These are phyloP conservation scores for Kodamaea fukazawae DNA, from an alignment of 805 yeast species.

Conservation along the genomic window DNA sequence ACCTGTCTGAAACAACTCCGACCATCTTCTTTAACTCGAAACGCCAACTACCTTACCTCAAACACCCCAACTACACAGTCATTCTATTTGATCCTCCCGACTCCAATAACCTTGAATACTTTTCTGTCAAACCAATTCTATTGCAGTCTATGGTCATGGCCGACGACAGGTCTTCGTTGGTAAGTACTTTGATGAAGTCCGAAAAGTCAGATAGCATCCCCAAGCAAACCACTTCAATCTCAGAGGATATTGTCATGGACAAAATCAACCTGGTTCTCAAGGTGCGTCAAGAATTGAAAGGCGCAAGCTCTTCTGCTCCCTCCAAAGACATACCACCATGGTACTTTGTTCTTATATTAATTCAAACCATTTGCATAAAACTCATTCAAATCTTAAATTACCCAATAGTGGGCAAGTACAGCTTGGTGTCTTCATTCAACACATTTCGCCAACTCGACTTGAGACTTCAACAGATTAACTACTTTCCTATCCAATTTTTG, in stretches of 20 bases:
- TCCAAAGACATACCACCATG: background rate
- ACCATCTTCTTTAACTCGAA: no score
- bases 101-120: conserved; percentile 69
- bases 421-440: conserved; percentile 48
- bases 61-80: conserved; percentile 12
- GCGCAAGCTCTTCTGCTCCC: background rate
- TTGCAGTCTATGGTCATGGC: conserved; percentile 47
- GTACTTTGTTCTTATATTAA: conserved; percentile 8
- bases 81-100: conserved; percentile 70
- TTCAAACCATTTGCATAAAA: conserved; percentile 18
- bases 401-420: conserved; percentile 15
- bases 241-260: conserved; percentile 31
- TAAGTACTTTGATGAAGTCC: conserved; percentile 17
- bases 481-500: conserved; percentile 75
- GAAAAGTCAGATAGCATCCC: background rate
- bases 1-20: no score
- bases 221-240: conserved; percentile 16
- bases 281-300: conserved; percentile 10
- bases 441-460: conserved; percentile 78
- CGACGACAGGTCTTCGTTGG: conserved; percentile 19
- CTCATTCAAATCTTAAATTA: conserved; percentile 28
- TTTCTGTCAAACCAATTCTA: conserved; percentile 68
- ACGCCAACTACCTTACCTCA: conserved; percentile 4
- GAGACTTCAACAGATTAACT: conserved; percentile 70
- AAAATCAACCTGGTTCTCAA: conserved; percentile 31